These are phyloP conservation scores for Suhomyces wounanorum DNA, from an alignment of 1,139 yeast species.

Conservation along the genomic window DNA sequence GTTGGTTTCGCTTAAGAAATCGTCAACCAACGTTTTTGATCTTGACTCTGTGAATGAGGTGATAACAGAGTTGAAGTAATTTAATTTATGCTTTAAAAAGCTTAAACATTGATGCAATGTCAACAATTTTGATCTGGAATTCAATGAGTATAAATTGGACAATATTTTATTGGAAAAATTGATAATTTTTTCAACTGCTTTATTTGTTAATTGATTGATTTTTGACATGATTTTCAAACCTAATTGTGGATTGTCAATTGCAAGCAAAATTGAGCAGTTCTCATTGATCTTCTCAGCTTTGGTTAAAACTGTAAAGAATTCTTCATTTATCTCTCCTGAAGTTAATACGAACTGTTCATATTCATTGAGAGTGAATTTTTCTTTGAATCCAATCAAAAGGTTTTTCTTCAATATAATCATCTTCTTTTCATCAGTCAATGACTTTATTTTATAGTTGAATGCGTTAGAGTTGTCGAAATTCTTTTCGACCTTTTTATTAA, in stretches of 20 bases:
- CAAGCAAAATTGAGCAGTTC: conserved; percentile 67
- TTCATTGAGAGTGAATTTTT: conserved; percentile 68
- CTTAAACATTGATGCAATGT: conserved; percentile 38
- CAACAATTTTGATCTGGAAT: conserved; percentile 28
- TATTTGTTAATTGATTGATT: conserved; percentile 52
- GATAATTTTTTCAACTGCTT: conserved; percentile 53
- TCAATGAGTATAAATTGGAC: conserved; percentile 37
- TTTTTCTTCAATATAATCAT: conserved; percentile 53
- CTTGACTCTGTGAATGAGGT: conserved; percentile 52
- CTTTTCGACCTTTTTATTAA: conserved; percentile 40
- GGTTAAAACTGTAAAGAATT: conserved; percentile 61
- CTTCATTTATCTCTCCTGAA: conserved; percentile 48
- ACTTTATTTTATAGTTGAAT: conserved; percentile 40
- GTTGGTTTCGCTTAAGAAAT: conserved; percentile 39
- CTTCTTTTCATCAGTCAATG: conserved; percentile 44
- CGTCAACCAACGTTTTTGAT: conserved; percentile 57
- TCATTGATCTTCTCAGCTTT: conserved; percentile 67
- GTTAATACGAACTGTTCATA: conserved; percentile 63
- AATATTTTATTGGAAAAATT: conserved; percentile 38
- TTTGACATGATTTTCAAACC: conserved; percentile 71
- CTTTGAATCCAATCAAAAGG: conserved; percentile 58
- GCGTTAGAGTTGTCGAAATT: conserved; percentile 24
- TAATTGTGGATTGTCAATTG: conserved; percentile 67
- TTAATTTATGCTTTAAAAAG: conserved; percentile 39
- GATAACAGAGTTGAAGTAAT: conserved; percentile 55